A percentile compares a stretch with the other conserved stretches of the same genome.
These are phyloP conservation scores for Candida succiphila DNA, from an alignment of 805 yeast genomes.

Conservation along the genomic window DNA sequence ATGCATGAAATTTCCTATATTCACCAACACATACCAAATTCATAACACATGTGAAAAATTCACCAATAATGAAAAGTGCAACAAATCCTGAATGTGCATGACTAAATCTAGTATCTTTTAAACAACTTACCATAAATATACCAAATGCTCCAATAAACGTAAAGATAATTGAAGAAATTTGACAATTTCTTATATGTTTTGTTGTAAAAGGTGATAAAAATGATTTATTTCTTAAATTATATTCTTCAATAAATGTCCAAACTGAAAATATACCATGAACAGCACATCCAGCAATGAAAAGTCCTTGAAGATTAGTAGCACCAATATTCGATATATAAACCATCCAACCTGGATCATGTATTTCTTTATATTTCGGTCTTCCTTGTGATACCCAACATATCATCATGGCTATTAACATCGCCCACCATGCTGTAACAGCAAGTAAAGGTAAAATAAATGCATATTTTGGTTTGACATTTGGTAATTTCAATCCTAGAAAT, in stretches of 20 bases:
- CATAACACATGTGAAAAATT: conserved; percentile 42
- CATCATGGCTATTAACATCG: conserved; percentile 76
- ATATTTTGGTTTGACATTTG: conserved; percentile 16
- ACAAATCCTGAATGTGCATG: conserved; percentile 60
- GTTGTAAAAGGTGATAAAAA: conserved; percentile 40
- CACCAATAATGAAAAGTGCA: conserved; percentile 57
- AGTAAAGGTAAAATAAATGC: conserved; percentile 47
- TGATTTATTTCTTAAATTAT: conserved; percentile 44
- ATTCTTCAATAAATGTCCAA: conserved; percentile 54
- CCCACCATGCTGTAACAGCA: conserved; percentile 75
- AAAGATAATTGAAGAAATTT: conserved; percentile 10
- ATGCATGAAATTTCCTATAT: conserved; percentile 13
- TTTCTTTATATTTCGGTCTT: conserved; percentile 54
- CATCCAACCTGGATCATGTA: conserved; percentile 34
- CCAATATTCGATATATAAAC: conserved; percentile 82
- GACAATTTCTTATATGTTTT: conserved; percentile 23
- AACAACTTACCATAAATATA: conserved; percentile 62
- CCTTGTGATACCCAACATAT: conserved; percentile 77
- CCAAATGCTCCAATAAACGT: conserved; percentile 45
- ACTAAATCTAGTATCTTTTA: conserved; percentile 51
- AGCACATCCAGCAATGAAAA: conserved; percentile 71
- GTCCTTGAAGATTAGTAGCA: conserved; percentile 77
- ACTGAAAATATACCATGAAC: conserved; percentile 70
- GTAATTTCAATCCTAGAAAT: conserved; percentile 6
- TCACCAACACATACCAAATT: conserved; percentile 33